Conservation (phyloP, 2,329 filamentous ascomycete species). For the Trichoderma guizhouense region DNA sequence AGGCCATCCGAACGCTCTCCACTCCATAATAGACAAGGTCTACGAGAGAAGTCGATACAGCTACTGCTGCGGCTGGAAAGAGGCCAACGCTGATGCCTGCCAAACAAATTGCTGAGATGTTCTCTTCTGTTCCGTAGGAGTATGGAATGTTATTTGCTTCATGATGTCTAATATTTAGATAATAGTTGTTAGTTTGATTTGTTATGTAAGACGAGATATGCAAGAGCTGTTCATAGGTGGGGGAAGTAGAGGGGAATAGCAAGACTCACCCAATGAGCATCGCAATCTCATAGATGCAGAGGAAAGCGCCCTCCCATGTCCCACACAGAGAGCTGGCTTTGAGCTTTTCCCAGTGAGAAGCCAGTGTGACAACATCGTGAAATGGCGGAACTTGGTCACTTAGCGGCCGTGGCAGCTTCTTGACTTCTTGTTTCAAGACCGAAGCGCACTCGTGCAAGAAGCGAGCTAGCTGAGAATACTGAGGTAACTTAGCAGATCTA, state of each 20-base stretch:
- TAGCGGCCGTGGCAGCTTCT: not conserved
- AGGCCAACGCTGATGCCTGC: constrained; percentile 45
- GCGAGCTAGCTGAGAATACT: not conserved
- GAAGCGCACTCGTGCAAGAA: not conserved
- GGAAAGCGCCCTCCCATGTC: not conserved
- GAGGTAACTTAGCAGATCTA: not conserved
- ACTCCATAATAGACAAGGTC: constrained; percentile 41
- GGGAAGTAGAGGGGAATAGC: not conserved
- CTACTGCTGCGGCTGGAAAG: constrained; percentile 40
- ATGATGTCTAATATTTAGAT: not conserved
- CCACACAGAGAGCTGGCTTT: not conserved
- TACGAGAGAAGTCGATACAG: constrained; percentile 36
- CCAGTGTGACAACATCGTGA: not conserved
- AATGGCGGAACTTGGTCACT: not conserved
- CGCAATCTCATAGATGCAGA: not conserved
- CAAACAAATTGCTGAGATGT: constrained; percentile 23
- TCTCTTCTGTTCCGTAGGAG: not conserved
- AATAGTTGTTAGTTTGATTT: not conserved
- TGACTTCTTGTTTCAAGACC: not conserved
- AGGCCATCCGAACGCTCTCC: constrained; percentile 41
- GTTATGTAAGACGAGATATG: not conserved
- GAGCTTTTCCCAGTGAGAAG: not conserved
- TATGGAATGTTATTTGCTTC: not conserved
- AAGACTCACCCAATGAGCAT: not conserved
- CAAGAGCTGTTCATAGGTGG: not conserved